phyloP scores from a whole-genome alignment of 2,329 filamentous ascomycete genomes.

The Beauveria sp. region DNA sequence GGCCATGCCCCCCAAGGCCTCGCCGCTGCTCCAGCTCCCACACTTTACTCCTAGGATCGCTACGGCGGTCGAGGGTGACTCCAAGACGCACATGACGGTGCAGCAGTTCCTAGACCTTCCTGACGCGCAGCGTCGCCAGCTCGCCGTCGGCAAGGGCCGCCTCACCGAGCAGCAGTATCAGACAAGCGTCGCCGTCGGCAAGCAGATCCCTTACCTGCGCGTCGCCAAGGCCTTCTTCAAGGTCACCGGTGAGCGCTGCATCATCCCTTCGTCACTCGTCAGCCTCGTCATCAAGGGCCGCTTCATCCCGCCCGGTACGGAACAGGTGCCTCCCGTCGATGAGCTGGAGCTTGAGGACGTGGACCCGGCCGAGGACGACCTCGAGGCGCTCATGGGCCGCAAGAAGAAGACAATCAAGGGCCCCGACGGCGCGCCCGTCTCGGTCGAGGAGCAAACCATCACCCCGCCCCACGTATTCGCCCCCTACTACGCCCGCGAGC shows the following conservation, averaged over 20 bases:
- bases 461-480: slow-evolving; percentile 83
- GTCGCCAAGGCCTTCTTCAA: slow-evolving; percentile 97
- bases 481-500: slow-evolving; percentile 82
- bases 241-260: slow-evolving; percentile 86
- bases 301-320: slow-evolving; percentile 79
- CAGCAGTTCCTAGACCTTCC: slow-evolving; percentile 85
- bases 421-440: slow-evolving; percentile 47
- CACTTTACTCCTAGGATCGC: slow-evolving; percentile 66
- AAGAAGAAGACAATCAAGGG: slow-evolving; percentile 62
- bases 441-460: slow-evolving; percentile 55
- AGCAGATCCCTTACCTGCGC: slow-evolving; percentile 74
- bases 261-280: slow-evolving; percentile 87
- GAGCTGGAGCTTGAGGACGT: slow-evolving; percentile 80
- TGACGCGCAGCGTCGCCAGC: slow-evolving; percentile 62
- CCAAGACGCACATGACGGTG: slow-evolving; percentile 67
- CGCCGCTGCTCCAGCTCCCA: slow-evolving; percentile 86
- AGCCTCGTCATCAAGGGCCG: slow-evolving; percentile 93
- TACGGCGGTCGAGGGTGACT: slow-evolving; percentile 63
- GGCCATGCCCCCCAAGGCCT: slow-evolving; percentile 73
- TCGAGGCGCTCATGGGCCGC: slow-evolving; percentile 75
- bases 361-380: slow-evolving; percentile 86
- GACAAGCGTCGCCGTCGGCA: slow-evolving; percentile 66
- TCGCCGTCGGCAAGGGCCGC: slow-evolving; percentile 63
- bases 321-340: slow-evolving; percentile 65
- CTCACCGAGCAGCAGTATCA: slow-evolving; percentile 71